Evolutionary conservation across 257 asterid species (phyloP), one percentile per base, ranked within the genome.

Genomic region (Ehretia macrophylla): DNA sequence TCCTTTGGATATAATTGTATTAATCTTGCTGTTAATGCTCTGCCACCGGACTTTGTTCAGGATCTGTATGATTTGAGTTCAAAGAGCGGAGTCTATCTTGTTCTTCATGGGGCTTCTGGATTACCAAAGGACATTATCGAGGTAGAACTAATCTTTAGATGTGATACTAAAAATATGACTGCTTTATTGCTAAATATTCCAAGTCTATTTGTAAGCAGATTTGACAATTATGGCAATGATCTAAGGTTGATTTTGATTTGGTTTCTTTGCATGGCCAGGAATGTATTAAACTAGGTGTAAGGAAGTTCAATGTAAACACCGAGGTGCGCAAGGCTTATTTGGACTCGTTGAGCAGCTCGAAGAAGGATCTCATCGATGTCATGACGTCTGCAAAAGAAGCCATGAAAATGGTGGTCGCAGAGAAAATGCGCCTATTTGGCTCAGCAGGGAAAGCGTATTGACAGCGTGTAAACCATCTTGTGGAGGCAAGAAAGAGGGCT

Each of bases 101-200:
- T 92, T 51, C 99, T 92, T 65, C 99, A 92, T 40, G 99, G 99
- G 8, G 99, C 99, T 45, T 92, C 99, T 47, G 99, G 99, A 55
- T 77, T 92, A 83, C 75, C 77, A 8, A 78, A 83, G 84, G 85
- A 88, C 35, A 77, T 81, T 45, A 72, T 92, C 14, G 77, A 83
- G 99, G 99, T 92, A 80, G 22, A 40, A 27, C 35, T 17, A 8
- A 50, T 49, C 49, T 20, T 55, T 57, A 11, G 47, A 38, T 49
- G 19, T 27, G 64, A 67, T 49, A 22, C 27, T 17, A 6, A 57
- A n/a, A 27, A 27, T 27, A 1, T 27, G 35, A 27, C 35, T 27
- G 35, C 35, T 27, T 6, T 27, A 27, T 27, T 6, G 35, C 35
- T 27, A 6, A 27, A 27, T 6, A 27, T 27, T 27, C 35, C 35